Conservation (phyloP, 371 early-diverging fungal species). For the Phascolomyces articulosus region DNA sequence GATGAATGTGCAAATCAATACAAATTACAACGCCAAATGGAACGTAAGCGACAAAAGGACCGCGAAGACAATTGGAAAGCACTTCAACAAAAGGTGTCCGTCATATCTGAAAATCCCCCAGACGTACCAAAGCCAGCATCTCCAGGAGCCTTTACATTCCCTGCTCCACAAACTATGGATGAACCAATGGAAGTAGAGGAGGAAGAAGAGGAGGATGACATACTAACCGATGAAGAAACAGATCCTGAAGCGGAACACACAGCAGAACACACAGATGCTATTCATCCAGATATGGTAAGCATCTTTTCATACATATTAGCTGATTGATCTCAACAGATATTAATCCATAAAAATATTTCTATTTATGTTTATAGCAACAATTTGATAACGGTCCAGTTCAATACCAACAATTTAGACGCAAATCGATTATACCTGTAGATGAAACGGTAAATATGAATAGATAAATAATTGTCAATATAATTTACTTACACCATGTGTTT, state of each 20-base stretch:
- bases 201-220: conserved; percentile 40
- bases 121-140: neutral
- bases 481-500: too few relatives aligned
- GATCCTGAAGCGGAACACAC: conserved; percentile 24
- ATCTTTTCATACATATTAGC: too few relatives aligned
- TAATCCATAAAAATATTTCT: neutral
- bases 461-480: too few relatives aligned
- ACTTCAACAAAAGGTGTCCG: conserved; percentile 57
- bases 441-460: conserved; percentile 63
- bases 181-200: conserved; percentile 27
- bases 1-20: conserved; percentile 90
- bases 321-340: too few relatives aligned
- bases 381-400: conserved; percentile 65
- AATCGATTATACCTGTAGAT: conserved; percentile 92
- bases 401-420: conserved; percentile 83
- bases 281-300: conserved; percentile 49
- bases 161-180: conserved; percentile 2
- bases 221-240: conserved; percentile 29
- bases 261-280: conserved; percentile 36
- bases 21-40: conserved; percentile 79
- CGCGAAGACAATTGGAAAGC: conserved; percentile 86
- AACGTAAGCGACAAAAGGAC: conserved; percentile 84
- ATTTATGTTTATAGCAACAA: conserved; percentile 54
- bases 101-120: conserved; percentile 2
- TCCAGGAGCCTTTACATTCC: conserved; percentile 11